Evolutionary conservation across 192 early-diverging fungal species (phyloP), one percentile per base, ranked within the genome.

Genomic region (Backusella tuberculispora): DNA sequence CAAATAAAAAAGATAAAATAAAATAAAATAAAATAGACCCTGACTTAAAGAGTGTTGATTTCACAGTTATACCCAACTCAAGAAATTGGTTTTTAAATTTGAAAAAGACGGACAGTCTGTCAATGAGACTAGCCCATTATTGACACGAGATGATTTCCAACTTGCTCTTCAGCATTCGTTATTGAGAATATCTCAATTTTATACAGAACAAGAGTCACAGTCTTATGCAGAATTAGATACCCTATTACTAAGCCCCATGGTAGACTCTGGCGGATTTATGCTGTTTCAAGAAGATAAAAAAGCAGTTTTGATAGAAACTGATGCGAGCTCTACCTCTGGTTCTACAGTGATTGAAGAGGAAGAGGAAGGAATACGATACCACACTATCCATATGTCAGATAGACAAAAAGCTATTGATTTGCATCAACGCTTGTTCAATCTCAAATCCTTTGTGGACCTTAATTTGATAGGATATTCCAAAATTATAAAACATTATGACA

Each of bases 401-500:
- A 60, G 24, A 60, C 53, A 43, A 67, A 67, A 19, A 5, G 63
- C 88, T 0, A 87, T 92, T 53, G 90, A 95, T 64, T 81, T 96
- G 63, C 97, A 92, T 79, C 92, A 96, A 47, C 77, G 89, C 56
- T 85, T 97, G 1, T 90, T 88, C 26, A 95, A 97, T 73, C 85
- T 99, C 13, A 92, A 94, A 41, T 91, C 93, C 6, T 99, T 92
- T 78, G 92, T 92, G 37, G 89, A 92, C 50, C 88, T 97, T 50
- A 97, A 99, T 87, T 83, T 90, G 78, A 97, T 94, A 0, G 97
- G 94, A 17, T 99, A 96, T 78, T 83, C 86, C 83, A 99, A 99
- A 82, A 96, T 97, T 77, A 82, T 97, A 24, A 99, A 99, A 84
- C 97, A 99, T 85, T 99, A 92, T 77, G 97, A 98, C 83, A 98